Evolutionary conservation across 2,329 filamentous ascomycete species (phyloP).

Genomic region (Aspergillus bombycis): DNA sequence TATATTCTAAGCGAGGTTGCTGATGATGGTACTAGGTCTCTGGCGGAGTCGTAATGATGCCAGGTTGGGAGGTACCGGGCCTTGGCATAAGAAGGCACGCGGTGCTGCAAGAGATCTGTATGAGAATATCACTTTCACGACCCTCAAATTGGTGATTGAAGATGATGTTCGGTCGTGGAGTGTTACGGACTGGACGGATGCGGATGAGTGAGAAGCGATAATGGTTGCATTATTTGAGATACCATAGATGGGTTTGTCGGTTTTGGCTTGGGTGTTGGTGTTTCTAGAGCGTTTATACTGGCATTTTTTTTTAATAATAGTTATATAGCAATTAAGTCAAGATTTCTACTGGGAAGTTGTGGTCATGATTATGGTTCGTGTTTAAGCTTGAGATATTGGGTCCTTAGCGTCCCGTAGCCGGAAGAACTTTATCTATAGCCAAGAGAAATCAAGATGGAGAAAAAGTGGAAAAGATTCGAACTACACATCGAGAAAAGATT

Average conservation of each 20-base stretch:
- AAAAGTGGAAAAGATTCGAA: neutral
- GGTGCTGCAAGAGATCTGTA: conserved; percentile 52
- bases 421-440: neutral
- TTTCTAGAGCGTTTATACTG: neutral
- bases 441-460: neutral
- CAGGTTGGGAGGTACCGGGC: conserved; percentile 62
- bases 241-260: neutral
- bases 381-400: neutral
- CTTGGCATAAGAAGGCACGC: conserved; percentile 60
- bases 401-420: neutral
- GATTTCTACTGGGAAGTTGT: neutral
- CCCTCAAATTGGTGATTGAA: conserved; percentile 65
- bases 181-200: conserved; percentile 58
- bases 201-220: conserved; percentile 25
- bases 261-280: neutral
- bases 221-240: neutral
- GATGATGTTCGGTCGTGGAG: conserved; percentile 68
- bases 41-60: conserved; percentile 63
- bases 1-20: neutral
- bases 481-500: neutral
- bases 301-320: neutral
- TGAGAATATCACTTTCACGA: conserved; percentile 70
- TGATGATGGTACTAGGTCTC: conserved; percentile 57
- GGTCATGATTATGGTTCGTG: neutral
- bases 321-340: neutral